Percentiles rank a stretch among this genome's conserved stretches.
phyloP scores from a whole-genome alignment of 2,329 filamentous ascomycete genomes.

The Neofusicoccum sp. region DNA sequence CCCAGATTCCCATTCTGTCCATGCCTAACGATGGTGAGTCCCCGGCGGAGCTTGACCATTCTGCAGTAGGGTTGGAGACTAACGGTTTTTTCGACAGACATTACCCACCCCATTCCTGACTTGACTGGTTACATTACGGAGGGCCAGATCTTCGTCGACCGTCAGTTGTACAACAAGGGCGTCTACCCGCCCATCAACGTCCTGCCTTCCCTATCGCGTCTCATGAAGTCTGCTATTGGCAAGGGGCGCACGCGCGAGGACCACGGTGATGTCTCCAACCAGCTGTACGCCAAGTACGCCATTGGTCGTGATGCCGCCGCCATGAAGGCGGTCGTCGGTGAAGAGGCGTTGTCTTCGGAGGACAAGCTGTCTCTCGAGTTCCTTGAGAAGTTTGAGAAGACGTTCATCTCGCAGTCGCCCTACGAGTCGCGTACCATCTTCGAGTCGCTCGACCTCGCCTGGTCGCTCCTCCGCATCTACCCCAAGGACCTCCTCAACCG shows the following conservation, averaged over 20 bases:
- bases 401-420: constrained; percentile 86
- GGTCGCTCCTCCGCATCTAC: constrained; percentile 94
- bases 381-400: constrained; percentile 95
- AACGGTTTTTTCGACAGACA: constrained; percentile 57
- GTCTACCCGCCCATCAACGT: constrained; percentile 99
- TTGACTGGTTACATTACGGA: constrained; percentile 99
- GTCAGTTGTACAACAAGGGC: constrained; percentile 90
- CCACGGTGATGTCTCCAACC: constrained; percentile 97
- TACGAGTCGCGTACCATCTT: constrained; percentile 91
- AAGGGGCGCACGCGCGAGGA: constrained; percentile 96
- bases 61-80: not conserved
- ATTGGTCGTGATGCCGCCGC: constrained; percentile 96
- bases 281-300: constrained; percentile 98
- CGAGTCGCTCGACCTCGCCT: constrained; percentile 93
- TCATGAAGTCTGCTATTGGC: constrained; percentile 99
- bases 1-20: constrained; percentile 96
- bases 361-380: constrained; percentile 98
- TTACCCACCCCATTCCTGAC: constrained; percentile 98
- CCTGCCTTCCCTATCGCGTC: constrained; percentile 91
- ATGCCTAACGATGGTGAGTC: constrained; percentile 91
- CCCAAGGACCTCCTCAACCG: constrained; percentile 98
- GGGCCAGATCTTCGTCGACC: constrained; percentile 97
- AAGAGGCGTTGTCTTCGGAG: constrained; percentile 91
- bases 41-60: too few species aligned
- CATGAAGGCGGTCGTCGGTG: constrained; percentile 99